These are phyloP conservation scores for Ascochyta fabae DNA, from an alignment of 2,329 filamentous ascomycete species.

Conservation along the genomic window DNA sequence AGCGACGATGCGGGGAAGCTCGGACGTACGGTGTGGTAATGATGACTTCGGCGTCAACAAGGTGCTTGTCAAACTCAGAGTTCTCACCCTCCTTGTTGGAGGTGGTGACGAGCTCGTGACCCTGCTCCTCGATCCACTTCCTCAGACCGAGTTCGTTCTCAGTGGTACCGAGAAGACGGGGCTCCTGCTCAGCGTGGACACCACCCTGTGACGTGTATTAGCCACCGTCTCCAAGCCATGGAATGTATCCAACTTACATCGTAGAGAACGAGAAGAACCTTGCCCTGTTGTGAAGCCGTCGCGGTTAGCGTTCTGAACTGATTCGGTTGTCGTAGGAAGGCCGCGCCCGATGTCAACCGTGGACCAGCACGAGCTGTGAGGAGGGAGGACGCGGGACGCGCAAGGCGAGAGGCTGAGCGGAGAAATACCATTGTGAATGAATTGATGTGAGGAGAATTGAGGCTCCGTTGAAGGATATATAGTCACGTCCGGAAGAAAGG, in stretches of 20 bases:
- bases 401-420: conserved; percentile 65
- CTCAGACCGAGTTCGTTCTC: conserved; percentile 98
- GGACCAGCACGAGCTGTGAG: conserved; percentile 55
- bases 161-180: conserved; percentile 88
- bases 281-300: conserved; percentile 79
- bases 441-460: conserved; percentile 27
- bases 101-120: conserved; percentile 95
- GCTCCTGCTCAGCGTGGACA: conserved; percentile 87
- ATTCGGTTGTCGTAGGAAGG: conserved; percentile 55
- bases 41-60: conserved; percentile 97
- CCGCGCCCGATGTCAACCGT: conserved; percentile 50
- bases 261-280: conserved; percentile 93
- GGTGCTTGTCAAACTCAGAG: conserved; percentile 93
- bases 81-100: conserved; percentile 95
- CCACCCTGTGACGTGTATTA: conserved; percentile 62
- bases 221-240: conserved; percentile 18
- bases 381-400: conserved; percentile 61
- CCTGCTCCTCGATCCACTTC: conserved; percentile 96
- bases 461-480: conserved; percentile 33
- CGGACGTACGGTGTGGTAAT: conserved; percentile 88
- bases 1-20: conserved; percentile 39
- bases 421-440: conserved; percentile 64
- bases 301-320: conserved; percentile 68
- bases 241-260: conserved; percentile 66
- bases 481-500: conserved; percentile 23